Evolutionary conservation across 2,329 filamentous ascomycete species (phyloP), one percentile per base, ranked within the genome.

Genomic region (Fusarium lyarnte): DNA sequence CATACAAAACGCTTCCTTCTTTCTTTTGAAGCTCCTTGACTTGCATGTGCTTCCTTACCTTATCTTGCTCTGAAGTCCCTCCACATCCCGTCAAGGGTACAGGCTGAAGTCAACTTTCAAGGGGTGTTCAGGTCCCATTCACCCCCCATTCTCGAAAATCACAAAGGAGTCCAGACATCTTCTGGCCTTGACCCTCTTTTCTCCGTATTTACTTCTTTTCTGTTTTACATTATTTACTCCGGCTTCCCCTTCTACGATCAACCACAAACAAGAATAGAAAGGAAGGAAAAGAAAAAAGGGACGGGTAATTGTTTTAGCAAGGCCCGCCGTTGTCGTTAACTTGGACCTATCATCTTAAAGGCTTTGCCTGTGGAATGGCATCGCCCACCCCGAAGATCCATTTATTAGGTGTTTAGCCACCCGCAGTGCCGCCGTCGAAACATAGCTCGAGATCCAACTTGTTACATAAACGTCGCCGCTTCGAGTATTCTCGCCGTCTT

Each of bases 381-480:
- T 76, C 72, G 74, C 72, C 63, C 59, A 69, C 64, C 31, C 64
- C 70, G 58, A 72, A 57, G 45, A 47, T 35, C 59, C 59, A 71
- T 63, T 29, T 41, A 55, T 59, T 60, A 45, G 63, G 33, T 59
- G 63, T 39, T 66, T 73, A 66, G 63, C 69, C 70, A 66, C 61
- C 73, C 60, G 57, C 71, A 63, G 54, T 72, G 60, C 66, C 57
- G 64, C 67, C 68, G 57, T 42, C 53, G 58, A 45, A 46, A 51
- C 49, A 53, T 53, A 64, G 63, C 55, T 51, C 43, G 23, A 46
- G 35, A 39, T 45, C 42, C 42, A 52, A 59, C n/a, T 43, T 58
- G 66, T 73, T 73, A 73, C 70, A 66, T 73, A 73, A 73, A 70
- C 52, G 29, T 71, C 66, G 58, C 70, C 70, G 70, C 41, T 59